Percentiles rank a stretch among this genome's conserved stretches.
Conservation (phyloP, 352 stramenopile species). For the Phytopythium kandeliae region DNA sequence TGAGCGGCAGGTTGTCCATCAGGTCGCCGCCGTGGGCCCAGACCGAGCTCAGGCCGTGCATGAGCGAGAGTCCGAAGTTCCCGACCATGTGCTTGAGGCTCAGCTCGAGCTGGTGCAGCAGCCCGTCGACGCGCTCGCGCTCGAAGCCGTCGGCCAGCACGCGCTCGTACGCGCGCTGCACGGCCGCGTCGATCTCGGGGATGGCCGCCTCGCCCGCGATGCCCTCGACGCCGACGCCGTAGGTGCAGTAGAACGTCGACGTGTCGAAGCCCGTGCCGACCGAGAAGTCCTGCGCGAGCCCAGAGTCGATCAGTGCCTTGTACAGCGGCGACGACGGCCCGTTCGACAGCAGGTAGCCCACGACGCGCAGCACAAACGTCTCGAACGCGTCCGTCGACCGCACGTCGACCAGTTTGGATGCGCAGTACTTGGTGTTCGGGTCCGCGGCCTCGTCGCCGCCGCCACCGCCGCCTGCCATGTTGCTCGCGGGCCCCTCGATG, state of each 20-base stretch:
- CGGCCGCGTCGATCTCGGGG: conserved; percentile 53
- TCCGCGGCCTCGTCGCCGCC: conserved; percentile 17
- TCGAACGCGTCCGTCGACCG: conserved; percentile 64
- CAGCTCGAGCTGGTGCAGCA: conserved; percentile 80
- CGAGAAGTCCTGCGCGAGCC: conserved; percentile 72
- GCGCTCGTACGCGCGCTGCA: conserved; percentile 39
- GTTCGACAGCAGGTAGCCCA: conserved; percentile 76
- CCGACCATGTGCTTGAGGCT: conserved; percentile 80
- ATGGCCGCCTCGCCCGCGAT: conserved; percentile 43
- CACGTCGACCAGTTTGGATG: conserved; percentile 64
- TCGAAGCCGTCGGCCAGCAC: conserved; percentile 73
- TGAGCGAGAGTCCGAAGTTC: conserved; percentile 76
- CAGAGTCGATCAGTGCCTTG: conserved; percentile 74
- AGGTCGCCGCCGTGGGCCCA: conserved; percentile 70
- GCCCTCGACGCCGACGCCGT: conserved; percentile 75
- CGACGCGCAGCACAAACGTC: conserved; percentile 73
- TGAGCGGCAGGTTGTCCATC: conserved; percentile 60
- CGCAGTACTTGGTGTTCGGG: conserved; percentile 78
- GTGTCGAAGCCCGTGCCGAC: conserved; percentile 77
- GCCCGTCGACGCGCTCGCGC: conserved; percentile 52
- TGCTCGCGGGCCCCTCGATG: conserved; percentile 50
- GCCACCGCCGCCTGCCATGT: conserved; percentile 27
- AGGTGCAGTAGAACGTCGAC: conserved; percentile 70
- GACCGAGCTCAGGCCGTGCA: conserved; percentile 64
- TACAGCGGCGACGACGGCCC: conserved; percentile 76